Evolutionary conservation across 2,329 filamentous ascomycete genomes (phyloP).

Genomic region (Cladophialophora chaetospira): DNA sequence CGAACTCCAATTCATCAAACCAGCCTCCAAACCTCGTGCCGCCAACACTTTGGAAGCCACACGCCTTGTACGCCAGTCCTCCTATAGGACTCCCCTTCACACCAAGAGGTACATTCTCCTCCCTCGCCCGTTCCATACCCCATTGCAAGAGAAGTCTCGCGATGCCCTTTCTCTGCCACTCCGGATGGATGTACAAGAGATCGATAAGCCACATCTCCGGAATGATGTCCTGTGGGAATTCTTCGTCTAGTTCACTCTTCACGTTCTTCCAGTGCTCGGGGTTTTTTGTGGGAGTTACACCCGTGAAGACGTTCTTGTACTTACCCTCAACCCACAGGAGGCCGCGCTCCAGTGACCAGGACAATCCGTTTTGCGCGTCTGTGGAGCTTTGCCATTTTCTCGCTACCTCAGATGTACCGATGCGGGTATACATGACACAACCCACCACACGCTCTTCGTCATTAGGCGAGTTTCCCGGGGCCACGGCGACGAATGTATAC

Average conservation of each 20-base stretch:
- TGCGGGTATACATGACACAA: background rate
- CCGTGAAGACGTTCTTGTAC: background rate
- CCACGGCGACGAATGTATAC: background rate
- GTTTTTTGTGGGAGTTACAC: background rate
- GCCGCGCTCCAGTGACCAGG: background rate
- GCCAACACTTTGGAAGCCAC: background rate
- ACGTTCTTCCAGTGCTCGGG: background rate
- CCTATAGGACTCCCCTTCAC: background rate
- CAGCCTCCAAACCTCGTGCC: background rate
- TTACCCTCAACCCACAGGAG: background rate
- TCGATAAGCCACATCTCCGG: background rate
- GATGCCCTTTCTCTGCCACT: background rate
- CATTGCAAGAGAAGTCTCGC: background rate
- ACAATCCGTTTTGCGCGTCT: background rate
- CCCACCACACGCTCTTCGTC: background rate
- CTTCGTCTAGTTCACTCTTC: background rate
- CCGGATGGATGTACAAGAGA: background rate
- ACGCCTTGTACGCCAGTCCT: background rate
- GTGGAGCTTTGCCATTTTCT: background rate
- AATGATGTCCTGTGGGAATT: background rate
- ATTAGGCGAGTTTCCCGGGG: background rate
- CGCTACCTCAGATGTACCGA: background rate
- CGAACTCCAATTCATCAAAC: background rate
- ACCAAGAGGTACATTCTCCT: background rate
- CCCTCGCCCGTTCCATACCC: background rate